Evolutionary conservation across 108 stramenopile species (phyloP), one percentile per base, ranked within the genome.

Genomic region (Schizochytrium sp.): DNA sequence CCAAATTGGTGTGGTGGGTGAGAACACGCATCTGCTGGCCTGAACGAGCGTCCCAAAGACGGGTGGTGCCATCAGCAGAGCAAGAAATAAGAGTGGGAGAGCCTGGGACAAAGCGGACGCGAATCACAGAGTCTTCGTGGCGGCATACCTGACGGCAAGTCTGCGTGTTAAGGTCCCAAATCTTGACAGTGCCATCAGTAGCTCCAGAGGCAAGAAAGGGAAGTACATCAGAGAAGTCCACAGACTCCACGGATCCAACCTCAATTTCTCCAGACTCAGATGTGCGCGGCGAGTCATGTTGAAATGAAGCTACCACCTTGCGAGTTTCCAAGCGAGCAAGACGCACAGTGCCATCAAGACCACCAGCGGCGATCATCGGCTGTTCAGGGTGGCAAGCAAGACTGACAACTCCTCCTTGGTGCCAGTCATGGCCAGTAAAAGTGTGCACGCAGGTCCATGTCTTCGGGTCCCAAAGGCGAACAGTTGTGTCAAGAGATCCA

Each of bases 391-490:
- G 91, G 88, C 76, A 64, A 4, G 83, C 89, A 42, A 93, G 38
- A 90, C 72, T 90, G 49, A 93, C 90, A 41, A 89, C 40, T 55
- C 53, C 92, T 3, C 44, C 76, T 0, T 88, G 57, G 17, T 56
- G 89, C 40, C 83, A 64, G 28, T 56, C 60, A 55, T 53, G 69
- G 4, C 89, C 93, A 3, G 94, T 89, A 94, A 97, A 97, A 17
- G 95, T 94, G 89, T 97, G 96, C 72, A 91, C 94, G 88, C 94
- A 95, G 60, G 93, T 90, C 19, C 97, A 97, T 15, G 96, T 97
- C 90, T 93, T 94, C 19, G 97, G 97, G 4, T 95, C 96, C 98
- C 98, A 99, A 15, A 99, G 91, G 42, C 97, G 92, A 41, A 97
- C 76, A 1, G 97, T 96, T 13, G 97, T 97, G 91, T 98, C 98